Conservation (phyloP, 148 eudicot genomes). For the Persicaria maculosa region DNA sequence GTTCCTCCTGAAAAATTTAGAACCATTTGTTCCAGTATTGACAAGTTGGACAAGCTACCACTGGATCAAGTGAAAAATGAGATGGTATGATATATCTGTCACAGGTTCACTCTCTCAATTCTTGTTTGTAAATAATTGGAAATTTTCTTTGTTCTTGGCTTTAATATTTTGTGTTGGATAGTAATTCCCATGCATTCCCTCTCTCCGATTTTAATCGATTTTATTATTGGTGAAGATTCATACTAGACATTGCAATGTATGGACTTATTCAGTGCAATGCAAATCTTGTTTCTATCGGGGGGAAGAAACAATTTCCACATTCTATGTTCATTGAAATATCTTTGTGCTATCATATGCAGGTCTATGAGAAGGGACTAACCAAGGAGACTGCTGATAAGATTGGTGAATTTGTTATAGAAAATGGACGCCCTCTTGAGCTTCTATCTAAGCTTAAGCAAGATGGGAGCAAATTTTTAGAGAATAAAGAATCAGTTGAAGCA, state of each 20-base stretch:
- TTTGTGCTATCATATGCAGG: constrained; percentile 42
- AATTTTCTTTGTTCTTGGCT: not conserved
- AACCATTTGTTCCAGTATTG: constrained; percentile 94
- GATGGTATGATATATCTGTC: constrained; percentile 46
- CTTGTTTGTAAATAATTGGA: not conserved
- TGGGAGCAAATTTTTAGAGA: constrained; percentile 60
- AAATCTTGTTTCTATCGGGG: not conserved
- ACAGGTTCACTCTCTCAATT: not conserved
- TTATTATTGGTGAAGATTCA: not conserved
- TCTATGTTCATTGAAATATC: not conserved
- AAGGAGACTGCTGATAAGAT: constrained; percentile 70
- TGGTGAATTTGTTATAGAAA: constrained; percentile 67
- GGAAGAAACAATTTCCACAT: not conserved
- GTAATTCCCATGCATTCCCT: not conserved
- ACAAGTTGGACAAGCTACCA: constrained; percentile 93
- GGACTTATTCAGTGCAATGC: not conserved
- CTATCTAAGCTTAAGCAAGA: constrained; percentile 58
- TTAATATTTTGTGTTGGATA: not conserved
- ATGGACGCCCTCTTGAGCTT: constrained; percentile 72
- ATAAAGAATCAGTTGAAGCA: constrained; percentile 53
- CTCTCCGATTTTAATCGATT: not conserved
- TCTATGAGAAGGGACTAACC: constrained; percentile 83
- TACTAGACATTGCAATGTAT: not conserved
- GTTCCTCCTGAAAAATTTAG: constrained; percentile 87
- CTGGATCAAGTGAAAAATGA: constrained; percentile 85